Conservation (phyloP, 2,329 filamentous ascomycete genomes). For the Beauveria australis region DNA sequence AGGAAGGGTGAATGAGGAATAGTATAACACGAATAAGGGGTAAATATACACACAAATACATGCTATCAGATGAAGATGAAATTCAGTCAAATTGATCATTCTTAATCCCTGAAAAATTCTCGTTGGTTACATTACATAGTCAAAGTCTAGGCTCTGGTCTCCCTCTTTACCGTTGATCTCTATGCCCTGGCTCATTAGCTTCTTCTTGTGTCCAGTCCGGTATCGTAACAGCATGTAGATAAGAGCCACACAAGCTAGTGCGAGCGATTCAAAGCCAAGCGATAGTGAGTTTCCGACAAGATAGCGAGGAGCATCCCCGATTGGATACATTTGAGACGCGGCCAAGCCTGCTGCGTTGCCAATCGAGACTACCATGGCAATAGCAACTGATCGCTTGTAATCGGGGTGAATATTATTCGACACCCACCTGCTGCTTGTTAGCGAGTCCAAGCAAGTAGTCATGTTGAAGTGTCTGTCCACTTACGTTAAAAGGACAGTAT, state of each 20-base stretch:
- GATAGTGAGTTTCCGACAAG: slow-evolving; percentile 6
- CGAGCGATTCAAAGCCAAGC: slow-evolving; percentile 2
- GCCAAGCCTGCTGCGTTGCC: slow-evolving; percentile 23
- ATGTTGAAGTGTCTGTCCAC: slow-evolving; percentile 15
- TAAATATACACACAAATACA: no score
- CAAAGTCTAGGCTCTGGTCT: slow-evolving; percentile 7
- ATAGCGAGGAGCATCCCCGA: slow-evolving; percentile 23
- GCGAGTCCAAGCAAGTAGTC: slow-evolving; percentile 14
- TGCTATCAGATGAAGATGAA: no score
- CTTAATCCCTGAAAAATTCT: no score
- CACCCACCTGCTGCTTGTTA: slow-evolving; percentile 20
- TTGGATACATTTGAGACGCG: slow-evolving; percentile 26
- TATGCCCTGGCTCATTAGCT: not conserved
- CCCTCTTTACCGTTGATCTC: slow-evolving; percentile 8
- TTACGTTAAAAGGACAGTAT: slow-evolving; percentile 14
- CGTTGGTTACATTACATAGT: slow-evolving; percentile 4
- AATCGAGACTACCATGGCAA: slow-evolving; percentile 22
- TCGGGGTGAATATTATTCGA: slow-evolving; percentile 26
- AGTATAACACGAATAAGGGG: no score
- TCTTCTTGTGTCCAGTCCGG: slow-evolving; percentile 5
- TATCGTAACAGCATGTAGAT: slow-evolving; percentile 4
- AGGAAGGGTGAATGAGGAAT: no score
- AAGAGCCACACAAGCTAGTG: slow-evolving; percentile 1
- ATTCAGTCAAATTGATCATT: no score
- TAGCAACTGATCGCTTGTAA: slow-evolving; percentile 23